Conservation (phyloP, 768 basidiomycete genomes). For the Psilocybe azurescens region DNA sequence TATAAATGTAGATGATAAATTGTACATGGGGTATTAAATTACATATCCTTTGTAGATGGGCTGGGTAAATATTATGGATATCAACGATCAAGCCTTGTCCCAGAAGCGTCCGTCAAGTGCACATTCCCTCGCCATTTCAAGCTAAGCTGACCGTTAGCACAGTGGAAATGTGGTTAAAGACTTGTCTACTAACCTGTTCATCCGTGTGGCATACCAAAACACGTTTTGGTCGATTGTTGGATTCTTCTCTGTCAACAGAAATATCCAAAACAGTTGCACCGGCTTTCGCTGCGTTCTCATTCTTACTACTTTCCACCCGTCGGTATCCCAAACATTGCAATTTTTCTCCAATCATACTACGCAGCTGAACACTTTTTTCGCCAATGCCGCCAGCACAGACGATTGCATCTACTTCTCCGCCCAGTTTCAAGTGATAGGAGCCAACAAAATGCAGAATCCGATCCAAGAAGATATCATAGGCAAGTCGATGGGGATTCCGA, state of each 20-base stretch:
- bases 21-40: neutral
- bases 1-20: neutral
- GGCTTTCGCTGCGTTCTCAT: slow-evolving; percentile 38
- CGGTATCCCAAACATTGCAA: slow-evolving; percentile 68
- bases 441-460: slow-evolving; percentile 76
- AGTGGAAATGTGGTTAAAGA: neutral
- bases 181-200: slow-evolving; percentile 51
- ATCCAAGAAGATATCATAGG: slow-evolving; percentile 83
- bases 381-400: slow-evolving; percentile 93
- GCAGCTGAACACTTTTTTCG: slow-evolving; percentile 68
- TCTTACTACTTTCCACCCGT: slow-evolving; percentile 51
- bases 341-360: slow-evolving; percentile 58
- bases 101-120: slow-evolving; percentile 33
- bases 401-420: slow-evolving; percentile 71
- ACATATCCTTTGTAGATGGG: neutral
- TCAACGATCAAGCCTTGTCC: slow-evolving; percentile 3
- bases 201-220: slow-evolving; percentile 71
- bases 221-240: slow-evolving; percentile 22
- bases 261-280: slow-evolving; percentile 55
- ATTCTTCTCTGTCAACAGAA: slow-evolving; percentile 30
- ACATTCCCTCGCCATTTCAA: slow-evolving; percentile 49
- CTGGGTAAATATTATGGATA: neutral
- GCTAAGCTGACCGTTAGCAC: slow-evolving; percentile 23
- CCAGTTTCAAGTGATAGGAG: slow-evolving; percentile 76
- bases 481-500: slow-evolving; percentile 53